These are phyloP conservation scores for Rhodotorula sp. DNA, from an alignment of 1,284 basidiomycete genomes.

Conservation along the genomic window DNA sequence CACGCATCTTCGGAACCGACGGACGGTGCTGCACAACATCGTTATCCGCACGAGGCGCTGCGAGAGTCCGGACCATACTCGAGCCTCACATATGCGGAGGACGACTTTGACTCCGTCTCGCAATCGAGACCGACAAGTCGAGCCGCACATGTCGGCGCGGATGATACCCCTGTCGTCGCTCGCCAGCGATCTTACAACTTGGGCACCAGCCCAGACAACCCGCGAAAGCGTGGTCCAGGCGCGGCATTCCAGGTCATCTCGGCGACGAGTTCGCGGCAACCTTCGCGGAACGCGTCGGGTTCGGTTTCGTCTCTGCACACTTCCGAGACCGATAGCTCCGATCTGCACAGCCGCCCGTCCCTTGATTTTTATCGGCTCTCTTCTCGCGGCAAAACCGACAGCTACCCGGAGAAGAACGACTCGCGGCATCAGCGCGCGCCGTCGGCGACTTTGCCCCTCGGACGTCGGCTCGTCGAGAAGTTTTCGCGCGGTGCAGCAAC, in stretches of 20 bases:
- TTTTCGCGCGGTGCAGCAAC: conserved; percentile 1
- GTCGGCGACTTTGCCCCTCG: conserved; percentile 12
- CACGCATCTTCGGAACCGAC: not conserved
- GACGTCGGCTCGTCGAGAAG: conserved; percentile 22
- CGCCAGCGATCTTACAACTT: not conserved
- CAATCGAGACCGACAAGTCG: not conserved
- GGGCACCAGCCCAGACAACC: not conserved
- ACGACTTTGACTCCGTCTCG: not conserved
- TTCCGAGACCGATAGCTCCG: conserved; percentile 7
- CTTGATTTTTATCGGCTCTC: conserved; percentile 3
- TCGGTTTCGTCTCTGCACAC: conserved; percentile 18
- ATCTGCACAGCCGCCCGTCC: not conserved
- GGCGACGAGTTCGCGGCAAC: conserved; percentile 24
- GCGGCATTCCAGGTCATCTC: conserved; percentile 35
- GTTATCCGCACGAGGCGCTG: not conserved
- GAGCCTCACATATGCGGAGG: not conserved
- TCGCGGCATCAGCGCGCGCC: not conserved
- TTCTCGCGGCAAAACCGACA: not conserved
- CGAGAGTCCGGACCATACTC: not conserved
- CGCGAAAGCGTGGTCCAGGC: not conserved
- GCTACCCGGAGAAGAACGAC: not conserved
- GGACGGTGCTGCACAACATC: not conserved
- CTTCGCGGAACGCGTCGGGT: not conserved
- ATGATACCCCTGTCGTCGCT: not conserved
- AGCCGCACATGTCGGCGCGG: too few species aligned